Percentiles rank a stretch among this genome's conserved stretches.
phyloP scores from a whole-genome alignment of 352 stramenopile genomes.

The Globisporangium okanoganense region DNA sequence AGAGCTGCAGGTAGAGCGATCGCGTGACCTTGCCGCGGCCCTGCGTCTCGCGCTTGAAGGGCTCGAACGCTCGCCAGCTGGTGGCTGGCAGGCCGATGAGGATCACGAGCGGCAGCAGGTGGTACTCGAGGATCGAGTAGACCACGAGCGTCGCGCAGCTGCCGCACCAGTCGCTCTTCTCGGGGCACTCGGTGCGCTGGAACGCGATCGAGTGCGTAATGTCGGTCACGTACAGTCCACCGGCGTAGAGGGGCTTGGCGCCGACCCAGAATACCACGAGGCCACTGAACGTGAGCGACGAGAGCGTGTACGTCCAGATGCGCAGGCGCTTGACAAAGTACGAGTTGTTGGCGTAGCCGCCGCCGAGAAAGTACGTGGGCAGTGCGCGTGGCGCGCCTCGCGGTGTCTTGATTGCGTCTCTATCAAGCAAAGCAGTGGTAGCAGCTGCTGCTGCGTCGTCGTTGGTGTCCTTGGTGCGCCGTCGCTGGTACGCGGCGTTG shows the following conservation, averaged over 20 bases:
- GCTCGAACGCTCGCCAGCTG: constrained; percentile 58
- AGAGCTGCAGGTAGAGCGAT: constrained; percentile 72
- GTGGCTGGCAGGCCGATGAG: constrained; percentile 66
- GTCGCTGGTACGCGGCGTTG: not conserved
- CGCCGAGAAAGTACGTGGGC: constrained; percentile 37
- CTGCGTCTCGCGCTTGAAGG: constrained; percentile 45
- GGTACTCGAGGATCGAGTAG: constrained; percentile 70
- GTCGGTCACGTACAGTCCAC: constrained; percentile 46
- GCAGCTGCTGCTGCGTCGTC: no score
- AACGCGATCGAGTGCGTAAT: constrained; percentile 40
- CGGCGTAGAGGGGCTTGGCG: constrained; percentile 25
- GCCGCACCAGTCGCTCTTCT: constrained; percentile 26
- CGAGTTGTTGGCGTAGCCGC: constrained; percentile 65
- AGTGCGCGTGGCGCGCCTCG: constrained; percentile 36
- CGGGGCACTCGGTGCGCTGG: constrained; percentile 25
- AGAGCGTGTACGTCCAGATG: constrained; percentile 40
- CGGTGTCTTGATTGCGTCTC: not conserved
- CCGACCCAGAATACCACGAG: constrained; percentile 46
- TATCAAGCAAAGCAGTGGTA: no score
- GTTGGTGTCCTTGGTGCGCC: not conserved
- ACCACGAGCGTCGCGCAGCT: constrained; percentile 59
- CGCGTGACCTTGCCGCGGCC: constrained; percentile 52
- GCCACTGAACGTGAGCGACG: constrained; percentile 32
- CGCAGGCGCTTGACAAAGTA: constrained; percentile 74
- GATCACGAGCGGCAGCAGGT: constrained; percentile 49